phyloP scores from a whole-genome alignment of 805 yeast species.

The Millerago galiae region DNA sequence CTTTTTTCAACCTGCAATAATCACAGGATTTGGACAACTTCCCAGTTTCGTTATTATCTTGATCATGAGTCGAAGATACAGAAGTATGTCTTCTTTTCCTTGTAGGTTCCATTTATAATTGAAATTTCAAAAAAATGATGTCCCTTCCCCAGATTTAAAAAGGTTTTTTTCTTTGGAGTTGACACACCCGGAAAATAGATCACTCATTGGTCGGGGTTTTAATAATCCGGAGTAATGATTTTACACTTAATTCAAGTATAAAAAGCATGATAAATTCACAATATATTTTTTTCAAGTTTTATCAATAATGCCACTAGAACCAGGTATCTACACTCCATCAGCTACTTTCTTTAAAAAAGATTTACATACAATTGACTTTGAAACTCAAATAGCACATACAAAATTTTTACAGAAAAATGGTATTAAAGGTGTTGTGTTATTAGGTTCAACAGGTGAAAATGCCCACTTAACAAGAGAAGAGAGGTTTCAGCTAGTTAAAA shows the following conservation, averaged over 20 bases:
- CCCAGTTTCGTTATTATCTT: not conserved
- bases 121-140: not conserved
- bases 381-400: conserved; percentile 40
- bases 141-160: not conserved
- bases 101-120: conserved; percentile 1
- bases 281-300: too few relatives aligned
- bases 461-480: conserved; percentile 43
- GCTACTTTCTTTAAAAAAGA: conserved; percentile 47
- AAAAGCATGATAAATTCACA: not conserved
- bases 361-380: conserved; percentile 33
- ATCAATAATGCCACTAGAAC: conserved; percentile 21
- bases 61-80: not conserved
- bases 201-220: not conserved
- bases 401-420: conserved; percentile 36
- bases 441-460: conserved; percentile 54
- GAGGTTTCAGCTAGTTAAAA: conserved; percentile 29
- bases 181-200: not conserved
- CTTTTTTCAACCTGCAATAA: conserved; percentile 17
- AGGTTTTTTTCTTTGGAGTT: not conserved
- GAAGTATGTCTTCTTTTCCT: conserved; percentile 2
- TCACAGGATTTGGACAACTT: conserved; percentile 20
- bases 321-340: conserved; percentile 47
- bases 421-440: conserved; percentile 40
- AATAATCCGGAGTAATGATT: not conserved
- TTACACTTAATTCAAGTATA: not conserved